Evolutionary conservation across 129 eudicot species (phyloP), one percentile per base, ranked within the genome.

Genomic region (Artemisia annua): DNA sequence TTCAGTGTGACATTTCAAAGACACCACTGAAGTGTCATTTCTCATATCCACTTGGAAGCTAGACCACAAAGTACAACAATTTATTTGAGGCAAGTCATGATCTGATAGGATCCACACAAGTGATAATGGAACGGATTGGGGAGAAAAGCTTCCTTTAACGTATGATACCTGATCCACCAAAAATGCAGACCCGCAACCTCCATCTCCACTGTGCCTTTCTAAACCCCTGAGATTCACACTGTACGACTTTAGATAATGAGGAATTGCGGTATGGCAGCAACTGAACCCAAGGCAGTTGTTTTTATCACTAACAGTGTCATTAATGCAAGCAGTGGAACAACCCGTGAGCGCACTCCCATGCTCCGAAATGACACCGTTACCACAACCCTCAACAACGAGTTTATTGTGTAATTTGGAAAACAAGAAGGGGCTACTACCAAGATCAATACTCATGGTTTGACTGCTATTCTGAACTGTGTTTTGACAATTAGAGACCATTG

Each of bases 231-330:
- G 7, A 24, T 50, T 63, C 8, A 76, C 22, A 4, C 1, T 59
- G 68, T 58, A 76, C 2, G 39, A 48, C 55, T 57, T 55, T 48
- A 79, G 64, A 66, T 57, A 15, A 65, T n/a, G 20, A 13, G 83
- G 78, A 51, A 72, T 48, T 54, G 46, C 35, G 0, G 74, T 22
- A 17, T 79, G 46, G 67, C 83, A 79, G 66, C 83, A 72, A 19
- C 39, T 11, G 63, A 18, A 46, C 19, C 82, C 78, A 48, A 18
- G 19, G 24, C 78, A 79, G 39, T 49, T 24, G 22, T 18, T 70
- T 22, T 11, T 35, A 44, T 24, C 69, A 16, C 10, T 17, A 6
- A 3, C 10, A 7, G 46, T 30, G 19, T 48, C 20, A 24, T 62
- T 46, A 11, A 10, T 8, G 61, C 80, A 75, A 43, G 66, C 11